Percentiles rank a stretch among this genome's conserved stretches.
Evolutionary conservation across 2,329 filamentous ascomycete species (phyloP).

Genomic region (Fusarium cicatricum): DNA sequence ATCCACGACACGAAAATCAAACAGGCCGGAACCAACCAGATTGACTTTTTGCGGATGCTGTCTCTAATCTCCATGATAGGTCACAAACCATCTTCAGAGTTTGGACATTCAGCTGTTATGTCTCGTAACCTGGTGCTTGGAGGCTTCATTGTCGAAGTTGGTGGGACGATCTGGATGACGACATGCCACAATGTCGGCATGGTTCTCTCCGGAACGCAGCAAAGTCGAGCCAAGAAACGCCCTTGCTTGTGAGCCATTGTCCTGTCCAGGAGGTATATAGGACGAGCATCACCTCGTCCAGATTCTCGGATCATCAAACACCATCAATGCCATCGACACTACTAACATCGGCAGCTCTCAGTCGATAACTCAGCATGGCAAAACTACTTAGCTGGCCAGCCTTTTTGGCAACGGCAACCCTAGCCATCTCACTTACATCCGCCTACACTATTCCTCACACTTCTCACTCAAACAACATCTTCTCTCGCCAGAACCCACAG

Average conservation of each 20-base stretch:
- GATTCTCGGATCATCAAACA: not conserved
- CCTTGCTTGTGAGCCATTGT: too few species aligned
- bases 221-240: not conserved
- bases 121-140: not conserved
- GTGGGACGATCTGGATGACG: conserved; percentile 13
- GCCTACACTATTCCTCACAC: not conserved
- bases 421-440: conserved; percentile 3
- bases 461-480: not conserved
- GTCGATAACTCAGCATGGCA: conserved; percentile 11
- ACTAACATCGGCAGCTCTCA: not conserved
- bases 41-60: not conserved
- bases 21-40: not conserved
- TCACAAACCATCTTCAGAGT: not conserved
- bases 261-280: conserved; percentile 20
- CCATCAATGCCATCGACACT: conserved; percentile 15
- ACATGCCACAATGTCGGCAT: not conserved
- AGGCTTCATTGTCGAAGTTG: not conserved
- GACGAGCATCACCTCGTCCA: conserved; percentile 1
- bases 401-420: not conserved
- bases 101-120: conserved; percentile 1
- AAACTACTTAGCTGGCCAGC: conserved; percentile 18
- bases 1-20: not conserved
- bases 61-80: not conserved
- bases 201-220: too few species aligned
- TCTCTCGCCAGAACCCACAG: not conserved